Conservation (phyloP, 2,329 filamentous ascomycete species). For the Aspergillus sp. region DNA sequence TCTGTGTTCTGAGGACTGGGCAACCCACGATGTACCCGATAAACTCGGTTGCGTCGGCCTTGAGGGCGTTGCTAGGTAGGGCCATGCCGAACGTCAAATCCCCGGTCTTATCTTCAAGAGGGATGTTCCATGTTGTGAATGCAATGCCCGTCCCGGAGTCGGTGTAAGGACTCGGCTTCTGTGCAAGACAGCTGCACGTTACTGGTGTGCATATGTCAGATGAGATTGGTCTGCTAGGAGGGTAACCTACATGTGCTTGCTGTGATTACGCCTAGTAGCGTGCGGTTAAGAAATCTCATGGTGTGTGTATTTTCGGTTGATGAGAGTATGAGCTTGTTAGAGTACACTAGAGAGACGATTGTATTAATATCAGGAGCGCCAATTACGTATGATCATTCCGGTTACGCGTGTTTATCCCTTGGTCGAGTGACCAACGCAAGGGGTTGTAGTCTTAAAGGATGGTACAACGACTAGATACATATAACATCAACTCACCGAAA, state of each 20-base stretch:
- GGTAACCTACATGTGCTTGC: background rate
- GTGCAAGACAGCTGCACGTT: background rate
- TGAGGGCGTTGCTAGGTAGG: background rate
- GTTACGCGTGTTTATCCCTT: too few species aligned
- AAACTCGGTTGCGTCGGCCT: slow-evolving; percentile 6
- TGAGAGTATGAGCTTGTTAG: too few species aligned
- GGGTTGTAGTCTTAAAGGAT: too few species aligned
- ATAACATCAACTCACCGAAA: too few species aligned
- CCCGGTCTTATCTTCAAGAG: background rate
- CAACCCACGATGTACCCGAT: slow-evolving; percentile 5
- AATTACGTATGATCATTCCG: too few species aligned
- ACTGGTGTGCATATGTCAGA: background rate
- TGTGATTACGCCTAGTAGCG: too few species aligned
- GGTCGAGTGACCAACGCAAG: too few species aligned
- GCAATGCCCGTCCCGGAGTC: background rate
- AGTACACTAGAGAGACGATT: too few species aligned
- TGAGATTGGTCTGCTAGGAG: background rate
- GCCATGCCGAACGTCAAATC: slow-evolving; percentile 6
- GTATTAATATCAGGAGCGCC: too few species aligned
- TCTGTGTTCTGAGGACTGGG: background rate
- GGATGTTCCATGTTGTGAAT: slow-evolving; percentile 2
- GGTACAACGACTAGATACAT: too few species aligned
- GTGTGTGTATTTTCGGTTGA: too few species aligned
- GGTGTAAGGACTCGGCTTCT: background rate
- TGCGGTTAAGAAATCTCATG: too few species aligned